Evolutionary conservation across 306 rosid species (phyloP), one percentile per base, ranked within the genome.

Genomic region (Potentilla sterilis): DNA sequence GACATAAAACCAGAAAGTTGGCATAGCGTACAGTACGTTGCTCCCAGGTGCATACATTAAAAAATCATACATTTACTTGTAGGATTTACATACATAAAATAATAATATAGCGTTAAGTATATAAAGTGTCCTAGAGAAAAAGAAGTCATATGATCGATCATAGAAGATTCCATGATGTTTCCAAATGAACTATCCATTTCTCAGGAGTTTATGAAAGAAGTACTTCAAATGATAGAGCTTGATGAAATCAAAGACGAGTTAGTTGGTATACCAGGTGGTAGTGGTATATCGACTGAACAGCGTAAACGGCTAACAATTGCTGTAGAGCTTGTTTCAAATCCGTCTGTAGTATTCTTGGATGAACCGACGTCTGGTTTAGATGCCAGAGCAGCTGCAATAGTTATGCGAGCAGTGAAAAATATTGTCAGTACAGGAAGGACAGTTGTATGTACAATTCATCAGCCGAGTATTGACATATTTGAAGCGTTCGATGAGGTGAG

Each of bases 301-400:
- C 83, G 90, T 4, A 86, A 89, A 73, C 76, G 90, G 62, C 79
- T 89, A 12, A 86, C 90, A 3, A 86, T 85, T 64, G 89, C 89
- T 5, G 87, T 86, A 32, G 90, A 89, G 76, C 81, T 89, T 62
- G 93, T 89, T 34, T 78, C 81, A 38, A 78, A 78, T 62, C 81
- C 76, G 40, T 78, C 76, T 7, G 51, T 70, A 37, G 46, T 70
- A 32, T 78, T 78, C 71, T 70, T 78, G 81, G 81, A 78, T 0
- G 81, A 78, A 59, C 81, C 77, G 2, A 78, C 76, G 15, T 70
- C 81, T 4, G 81, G 81, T 46, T 62, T 78, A 35, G 81, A 78
- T 62, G 81, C 81, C 7, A 70, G 77, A 70, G 81, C 81, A 22
- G 81, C 81, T 32, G 81, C 77, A 19, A 78, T 78, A 61, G 72